Conservation (phyloP, 2,329 filamentous ascomycete species). For the Achaetomium macrosporum region DNA sequence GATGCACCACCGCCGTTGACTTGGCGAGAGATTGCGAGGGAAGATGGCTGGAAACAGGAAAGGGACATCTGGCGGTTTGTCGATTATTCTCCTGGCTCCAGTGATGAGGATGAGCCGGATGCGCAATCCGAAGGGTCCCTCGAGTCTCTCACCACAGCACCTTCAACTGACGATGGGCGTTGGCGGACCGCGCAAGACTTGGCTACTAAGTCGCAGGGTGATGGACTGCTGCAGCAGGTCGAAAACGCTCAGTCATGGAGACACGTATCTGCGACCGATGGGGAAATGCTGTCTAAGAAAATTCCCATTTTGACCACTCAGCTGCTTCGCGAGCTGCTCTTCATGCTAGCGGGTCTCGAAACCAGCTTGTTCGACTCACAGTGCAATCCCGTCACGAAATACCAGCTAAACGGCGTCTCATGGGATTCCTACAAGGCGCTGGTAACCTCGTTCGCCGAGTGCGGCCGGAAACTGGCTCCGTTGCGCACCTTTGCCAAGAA, state of each 20-base stretch:
- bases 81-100: conserved; percentile 62
- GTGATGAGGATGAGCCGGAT: conserved; percentile 46
- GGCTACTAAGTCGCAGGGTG: conserved; percentile 26
- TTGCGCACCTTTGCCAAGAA: conserved; percentile 41
- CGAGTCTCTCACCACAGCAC: conserved; percentile 34
- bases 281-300: conserved; percentile 33
- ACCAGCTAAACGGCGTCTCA: conserved; percentile 44
- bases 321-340: conserved; percentile 68
- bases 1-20: conserved; percentile 48
- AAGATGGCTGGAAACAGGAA: conserved; percentile 67
- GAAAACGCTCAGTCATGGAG: conserved; percentile 45
- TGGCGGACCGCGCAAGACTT: conserved; percentile 19
- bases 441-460: conserved; percentile 42
- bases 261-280: conserved; percentile 25
- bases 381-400: conserved; percentile 35
- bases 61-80: conserved; percentile 65
- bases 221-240: conserved; percentile 30
- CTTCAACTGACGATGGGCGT: conserved; percentile 26
- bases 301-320: conserved; percentile 62
- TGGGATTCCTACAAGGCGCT: conserved; percentile 47
- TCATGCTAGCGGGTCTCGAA: conserved; percentile 75
- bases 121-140: conserved; percentile 30
- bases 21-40: conserved; percentile 73
- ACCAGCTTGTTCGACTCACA: conserved; percentile 61
- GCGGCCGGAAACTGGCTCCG: conserved; percentile 39